These are phyloP conservation scores for Tylopilus plumbeoviolaceoides DNA, from an alignment of 768 basidiomycete genomes.

Conservation along the genomic window DNA sequence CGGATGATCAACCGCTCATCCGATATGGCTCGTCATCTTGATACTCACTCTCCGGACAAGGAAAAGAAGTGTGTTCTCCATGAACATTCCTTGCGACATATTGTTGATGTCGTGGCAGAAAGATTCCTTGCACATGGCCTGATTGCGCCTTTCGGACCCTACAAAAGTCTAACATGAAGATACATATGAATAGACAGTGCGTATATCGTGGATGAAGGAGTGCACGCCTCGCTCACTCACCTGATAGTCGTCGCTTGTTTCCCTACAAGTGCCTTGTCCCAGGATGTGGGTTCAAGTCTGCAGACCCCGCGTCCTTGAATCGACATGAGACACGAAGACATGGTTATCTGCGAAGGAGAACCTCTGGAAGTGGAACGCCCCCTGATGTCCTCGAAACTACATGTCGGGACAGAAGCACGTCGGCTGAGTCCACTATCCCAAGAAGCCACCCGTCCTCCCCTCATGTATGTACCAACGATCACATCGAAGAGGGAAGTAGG, in stretches of 20 bases:
- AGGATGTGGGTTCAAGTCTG: not conserved
- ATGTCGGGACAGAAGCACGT: not conserved
- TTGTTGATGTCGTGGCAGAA: slow-evolving; percentile 17
- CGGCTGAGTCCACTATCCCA: not conserved
- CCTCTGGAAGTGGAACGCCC: not conserved
- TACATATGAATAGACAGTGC: slow-evolving; percentile 30
- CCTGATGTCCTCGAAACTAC: not conserved
- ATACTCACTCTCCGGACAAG: slow-evolving; percentile 20
- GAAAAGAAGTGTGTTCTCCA: slow-evolving; percentile 19
- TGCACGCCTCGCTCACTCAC: not conserved
- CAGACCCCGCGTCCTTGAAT: not conserved
- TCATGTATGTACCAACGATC: not conserved
- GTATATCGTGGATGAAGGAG: slow-evolving; percentile 4
- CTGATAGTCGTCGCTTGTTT: slow-evolving; percentile 8
- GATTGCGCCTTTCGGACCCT: slow-evolving; percentile 22
- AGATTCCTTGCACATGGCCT: slow-evolving; percentile 17
- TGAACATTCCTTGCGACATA: too few species aligned
- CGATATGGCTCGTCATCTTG: slow-evolving; percentile 29
- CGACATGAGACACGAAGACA: not conserved
- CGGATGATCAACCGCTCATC: slow-evolving; percentile 18
- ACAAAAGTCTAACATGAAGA: slow-evolving; percentile 27
- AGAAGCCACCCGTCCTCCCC: not conserved
- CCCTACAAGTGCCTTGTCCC: slow-evolving; percentile 3
- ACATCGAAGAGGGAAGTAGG: not conserved
- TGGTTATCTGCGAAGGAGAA: slow-evolving; percentile 7